A percentile compares a stretch with the other conserved stretches of the same genome.
Evolutionary conservation across 83 land plant species (phyloP).

Genomic region (Isoetes engelmannii): DNA sequence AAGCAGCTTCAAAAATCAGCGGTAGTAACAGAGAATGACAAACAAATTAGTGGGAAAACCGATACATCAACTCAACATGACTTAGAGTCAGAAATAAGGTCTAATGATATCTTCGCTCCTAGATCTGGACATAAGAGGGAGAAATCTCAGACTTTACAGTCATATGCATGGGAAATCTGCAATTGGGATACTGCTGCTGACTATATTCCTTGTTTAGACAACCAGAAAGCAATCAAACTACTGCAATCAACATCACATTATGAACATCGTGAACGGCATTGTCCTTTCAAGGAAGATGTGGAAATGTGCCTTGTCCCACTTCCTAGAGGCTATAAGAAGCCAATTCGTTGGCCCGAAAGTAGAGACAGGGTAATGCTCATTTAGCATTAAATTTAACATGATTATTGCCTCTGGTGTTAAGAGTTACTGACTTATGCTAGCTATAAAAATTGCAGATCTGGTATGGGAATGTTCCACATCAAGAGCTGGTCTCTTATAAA

Average conservation of each 20-base stretch:
- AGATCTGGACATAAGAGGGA: too few species aligned
- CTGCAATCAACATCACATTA: constrained; percentile 48
- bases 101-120: too few species aligned
- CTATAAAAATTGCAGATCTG: constrained; percentile 39
- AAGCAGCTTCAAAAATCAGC: too few species aligned
- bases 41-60: too few species aligned
- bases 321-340: constrained; percentile 54
- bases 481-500: constrained; percentile 53
- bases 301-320: constrained; percentile 59
- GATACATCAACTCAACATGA: too few species aligned
- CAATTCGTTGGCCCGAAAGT: constrained; percentile 76
- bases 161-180: constrained; percentile 24
- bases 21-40: too few species aligned
- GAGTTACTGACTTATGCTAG: background rate
- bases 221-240: constrained; percentile 56
- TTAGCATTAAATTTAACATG: background rate
- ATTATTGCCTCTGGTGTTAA: background rate
- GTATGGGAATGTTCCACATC: constrained; percentile 68
- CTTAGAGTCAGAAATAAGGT: too few species aligned
- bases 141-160: too few species aligned
- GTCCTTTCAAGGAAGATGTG: constrained; percentile 40
- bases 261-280: constrained; percentile 80
- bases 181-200: constrained; percentile 39
- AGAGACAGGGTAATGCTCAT: constrained; percentile 54
- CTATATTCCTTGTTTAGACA: constrained; percentile 79